A percentile compares a stretch with the other conserved stretches of the same genome.
These are phyloP conservation scores for Capsella bursapastoris DNA, from an alignment of 345 rosid genomes.

Conservation along the genomic window DNA sequence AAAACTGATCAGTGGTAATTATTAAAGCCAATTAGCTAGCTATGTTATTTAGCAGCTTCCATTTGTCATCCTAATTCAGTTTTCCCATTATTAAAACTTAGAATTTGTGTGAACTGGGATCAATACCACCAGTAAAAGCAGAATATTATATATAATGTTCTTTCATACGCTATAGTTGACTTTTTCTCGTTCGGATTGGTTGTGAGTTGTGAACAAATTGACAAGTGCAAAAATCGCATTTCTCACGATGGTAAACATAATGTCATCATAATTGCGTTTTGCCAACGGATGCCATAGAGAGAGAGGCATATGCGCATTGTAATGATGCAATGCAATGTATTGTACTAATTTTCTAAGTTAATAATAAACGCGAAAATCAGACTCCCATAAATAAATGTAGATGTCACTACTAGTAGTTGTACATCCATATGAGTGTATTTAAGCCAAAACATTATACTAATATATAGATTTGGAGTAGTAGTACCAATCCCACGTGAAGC, in stretches of 20 bases:
- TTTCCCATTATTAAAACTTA: neutral
- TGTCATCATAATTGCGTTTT: neutral
- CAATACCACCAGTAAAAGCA: neutral
- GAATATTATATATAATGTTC: neutral
- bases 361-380: neutral
- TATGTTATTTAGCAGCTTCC: conserved; percentile 10
- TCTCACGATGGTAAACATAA: neutral
- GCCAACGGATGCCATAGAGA: neutral
- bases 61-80: conserved; percentile 1
- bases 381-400: neutral
- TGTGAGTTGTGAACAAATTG: conserved; percentile 11
- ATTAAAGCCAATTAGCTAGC: neutral
- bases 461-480: neutral
- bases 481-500: conserved; percentile 21
- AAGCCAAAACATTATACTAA: neutral
- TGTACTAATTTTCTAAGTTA: too few relatives aligned
- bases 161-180: conserved; percentile 19
- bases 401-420: neutral
- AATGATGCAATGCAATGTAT: neutral
- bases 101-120: neutral
- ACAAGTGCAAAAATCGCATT: conserved; percentile 20
- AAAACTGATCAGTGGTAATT: neutral
- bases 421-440: neutral
- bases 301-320: neutral
- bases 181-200: conserved; percentile 7